phyloP scores from a whole-genome alignment of 371 early-diverging fungal species.

The Capniomyces stellatus region DNA sequence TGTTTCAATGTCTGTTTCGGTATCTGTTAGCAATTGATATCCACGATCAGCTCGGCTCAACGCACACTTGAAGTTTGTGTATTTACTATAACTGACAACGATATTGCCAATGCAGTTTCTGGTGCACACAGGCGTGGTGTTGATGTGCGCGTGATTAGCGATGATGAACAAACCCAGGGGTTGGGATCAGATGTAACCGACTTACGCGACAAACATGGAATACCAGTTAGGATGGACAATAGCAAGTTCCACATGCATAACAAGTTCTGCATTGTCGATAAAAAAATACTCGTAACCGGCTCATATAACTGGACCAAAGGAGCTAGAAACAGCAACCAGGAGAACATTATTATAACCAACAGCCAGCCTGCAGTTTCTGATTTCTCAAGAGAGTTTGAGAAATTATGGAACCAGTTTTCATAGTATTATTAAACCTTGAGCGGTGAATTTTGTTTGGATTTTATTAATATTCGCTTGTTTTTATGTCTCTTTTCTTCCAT shows the following conservation, averaged over 20 bases:
- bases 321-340: conserved; percentile 37
- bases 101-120: conserved; percentile 34
- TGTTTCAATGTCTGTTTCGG: no score
- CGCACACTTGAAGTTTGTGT: conserved; percentile 41
- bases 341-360: conserved; percentile 38
- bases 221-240: conserved; percentile 25
- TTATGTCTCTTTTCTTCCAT: no score
- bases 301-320: conserved; percentile 25
- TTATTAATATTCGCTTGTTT: no score
- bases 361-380: conserved; percentile 27
- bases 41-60: conserved; percentile 29
- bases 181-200: conserved; percentile 33
- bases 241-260: conserved; percentile 37
- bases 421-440: neutral
- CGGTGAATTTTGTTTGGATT: no score
- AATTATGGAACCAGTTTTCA: conserved; percentile 30
- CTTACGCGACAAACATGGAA: conserved; percentile 26
- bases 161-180: conserved; percentile 37
- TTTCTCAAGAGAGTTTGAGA: conserved; percentile 33
- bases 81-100: conserved; percentile 47
- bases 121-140: conserved; percentile 38
- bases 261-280: conserved; percentile 43
- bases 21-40: conserved; percentile 15
- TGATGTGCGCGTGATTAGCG: conserved; percentile 30
- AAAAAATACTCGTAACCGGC: conserved; percentile 12